These are phyloP conservation scores for Wickerhamiella azymoides DNA, from an alignment of 805 yeast genomes.

Conservation along the genomic window DNA sequence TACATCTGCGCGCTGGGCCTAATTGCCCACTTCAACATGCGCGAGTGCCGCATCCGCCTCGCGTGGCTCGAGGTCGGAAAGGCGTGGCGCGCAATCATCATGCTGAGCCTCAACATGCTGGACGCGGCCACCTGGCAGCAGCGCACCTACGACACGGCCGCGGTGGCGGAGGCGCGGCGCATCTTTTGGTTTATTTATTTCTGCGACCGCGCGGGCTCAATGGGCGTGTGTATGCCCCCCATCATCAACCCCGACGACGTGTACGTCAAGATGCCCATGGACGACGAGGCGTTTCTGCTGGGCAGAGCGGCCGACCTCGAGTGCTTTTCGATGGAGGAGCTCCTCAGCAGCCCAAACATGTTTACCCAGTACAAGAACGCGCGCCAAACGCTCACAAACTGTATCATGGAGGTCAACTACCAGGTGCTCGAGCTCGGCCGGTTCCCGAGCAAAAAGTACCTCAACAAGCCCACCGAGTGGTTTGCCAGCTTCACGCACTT, in stretches of 20 bases:
- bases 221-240: conserved; percentile 22
- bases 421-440: conserved; percentile 12
- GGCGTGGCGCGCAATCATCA: conserved; percentile 18
- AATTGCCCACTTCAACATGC: conserved; percentile 18
- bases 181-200: conserved; percentile 21
- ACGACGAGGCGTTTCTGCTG: conserved; percentile 15
- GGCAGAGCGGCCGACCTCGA: conserved; percentile 10
- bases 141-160: conserved; percentile 6
- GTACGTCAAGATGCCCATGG: conserved; percentile 18
- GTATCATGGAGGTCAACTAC: conserved; percentile 10
- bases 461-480: conserved; percentile 13
- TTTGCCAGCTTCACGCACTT: conserved; percentile 10
- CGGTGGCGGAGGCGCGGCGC: conserved; percentile 21
- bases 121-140: conserved; percentile 12
- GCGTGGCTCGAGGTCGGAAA: conserved; percentile 24
- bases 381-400: conserved; percentile 9
- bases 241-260: conserved; percentile 14
- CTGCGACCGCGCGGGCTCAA: conserved; percentile 18
- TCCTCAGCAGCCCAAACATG: conserved; percentile 10
- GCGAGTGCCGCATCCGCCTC: conserved; percentile 18
- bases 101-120: conserved; percentile 18
- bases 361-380: conserved; percentile 10
- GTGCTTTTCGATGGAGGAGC: conserved; percentile 9
- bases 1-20: conserved; percentile 21
- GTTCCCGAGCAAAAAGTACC: conserved; percentile 11